Base-by-base conservation (phyloP, 2,329 filamentous ascomycete genomes). In the Zymoseptoria tritici region DNA sequence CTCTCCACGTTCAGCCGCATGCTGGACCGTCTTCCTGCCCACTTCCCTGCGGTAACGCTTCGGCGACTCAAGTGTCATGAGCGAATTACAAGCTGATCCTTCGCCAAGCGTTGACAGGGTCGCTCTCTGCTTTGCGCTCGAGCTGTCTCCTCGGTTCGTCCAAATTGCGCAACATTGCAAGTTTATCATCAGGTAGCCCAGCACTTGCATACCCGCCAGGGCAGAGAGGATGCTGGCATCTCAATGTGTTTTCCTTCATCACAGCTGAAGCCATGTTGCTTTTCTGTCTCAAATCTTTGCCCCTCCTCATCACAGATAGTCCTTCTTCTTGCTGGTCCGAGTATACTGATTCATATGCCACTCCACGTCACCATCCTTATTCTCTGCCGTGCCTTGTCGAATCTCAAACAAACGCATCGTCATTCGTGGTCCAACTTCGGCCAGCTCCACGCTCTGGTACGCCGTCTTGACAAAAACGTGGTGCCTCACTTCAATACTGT, bases 341-440 rank as follows among this genome's bases (percentile, higher is more conserved):
- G 93, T 99, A 75, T 96, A 99, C 72, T 97, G 93, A 62, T 90
- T 95, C 64, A 99, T 80, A 64, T 94, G 89, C 94, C 94, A 99
- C 77, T 99, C 94, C 4, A 95, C 86, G 75, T 99, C 94, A 3
- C 93, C 93, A 66, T 95, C 90, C 75, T 95, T 95, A 71, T 92
- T 96, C 72, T 97, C 94, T 61, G 97, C 79, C 3, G 93, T 96
- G 16, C 94, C 93, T 57, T 87, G 88, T 53, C 92, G 83, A 62
- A 99, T 96, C 78, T 97, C 91, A 72, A 97, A 99, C 57, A 91
- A 79, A 66, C 91, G 83, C 91, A 97, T 94, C n/a, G 91, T 96
- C 90, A 97, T 96, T 59, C 94, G 83, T 1, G 94, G 94, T 0
- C 93, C 91, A 55, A 96, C 91, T 74, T 96, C 91, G 13, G 89